Percentiles rank a stretch among this genome's conserved stretches.
Evolutionary conservation across 768 basidiomycete genomes (phyloP).

Genomic region (Xerocomus brunneocitrinus): DNA sequence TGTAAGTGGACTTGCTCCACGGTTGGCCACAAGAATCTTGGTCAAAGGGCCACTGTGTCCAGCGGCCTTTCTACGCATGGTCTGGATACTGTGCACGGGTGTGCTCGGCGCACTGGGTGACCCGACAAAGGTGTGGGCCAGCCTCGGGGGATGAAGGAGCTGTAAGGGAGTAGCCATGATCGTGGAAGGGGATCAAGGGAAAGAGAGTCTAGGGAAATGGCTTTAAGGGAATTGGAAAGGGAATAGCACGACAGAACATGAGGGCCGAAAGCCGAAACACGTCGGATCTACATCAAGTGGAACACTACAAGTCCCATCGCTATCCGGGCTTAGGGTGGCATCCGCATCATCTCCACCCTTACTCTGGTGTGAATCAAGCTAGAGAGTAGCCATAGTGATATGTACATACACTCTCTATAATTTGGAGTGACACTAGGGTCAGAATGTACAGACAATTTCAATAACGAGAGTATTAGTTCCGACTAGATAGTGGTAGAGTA

Average conservation of each 20-base stretch:
- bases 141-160: constrained; percentile 64
- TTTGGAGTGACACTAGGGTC: background rate
- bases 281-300: background rate
- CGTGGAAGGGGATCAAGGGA: constrained; percentile 11
- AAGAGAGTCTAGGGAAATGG: background rate
- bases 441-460: background rate
- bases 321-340: constrained; percentile 33
- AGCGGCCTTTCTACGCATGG: constrained; percentile 85
- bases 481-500: constrained; percentile 60
- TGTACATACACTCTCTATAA: too few species aligned
- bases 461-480: constrained; percentile 34
- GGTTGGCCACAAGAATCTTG: constrained; percentile 89
- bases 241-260: background rate
- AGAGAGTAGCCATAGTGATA: too few species aligned
- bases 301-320: background rate
- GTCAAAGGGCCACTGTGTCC: constrained; percentile 88
- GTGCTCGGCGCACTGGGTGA: constrained; percentile 79
- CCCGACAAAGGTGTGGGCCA: constrained; percentile 65
- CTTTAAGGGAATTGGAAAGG: constrained; percentile 6
- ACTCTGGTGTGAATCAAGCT: background rate
- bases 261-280: background rate
- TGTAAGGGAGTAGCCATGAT: constrained; percentile 30
- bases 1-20: constrained; percentile 59
- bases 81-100: constrained; percentile 85
- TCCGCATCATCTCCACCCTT: constrained; percentile 21